These are phyloP conservation scores for Sugiyamaella neomexicana DNA, from an alignment of 1,139 yeast genomes.

Conservation along the genomic window DNA sequence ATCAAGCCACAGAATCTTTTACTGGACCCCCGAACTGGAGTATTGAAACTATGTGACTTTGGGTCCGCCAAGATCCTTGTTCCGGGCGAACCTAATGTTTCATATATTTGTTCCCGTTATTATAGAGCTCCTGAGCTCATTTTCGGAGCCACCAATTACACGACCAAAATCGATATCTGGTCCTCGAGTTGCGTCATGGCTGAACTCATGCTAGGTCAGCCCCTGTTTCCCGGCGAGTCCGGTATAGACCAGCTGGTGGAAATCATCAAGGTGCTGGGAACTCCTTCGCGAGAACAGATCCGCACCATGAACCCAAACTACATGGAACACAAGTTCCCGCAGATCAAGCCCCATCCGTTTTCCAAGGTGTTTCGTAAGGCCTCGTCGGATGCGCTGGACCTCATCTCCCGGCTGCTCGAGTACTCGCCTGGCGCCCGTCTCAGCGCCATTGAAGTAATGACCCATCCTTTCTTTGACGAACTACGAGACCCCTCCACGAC, in stretches of 20 bases:
- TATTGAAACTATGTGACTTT: constrained; percentile 90
- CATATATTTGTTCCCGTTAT: constrained; percentile 93
- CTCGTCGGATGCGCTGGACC: constrained; percentile 60
- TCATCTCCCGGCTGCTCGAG: constrained; percentile 61
- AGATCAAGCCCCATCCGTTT: constrained; percentile 90
- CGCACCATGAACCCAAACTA: constrained; percentile 95
- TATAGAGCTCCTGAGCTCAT: constrained; percentile 94
- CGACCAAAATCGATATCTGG: constrained; percentile 98
- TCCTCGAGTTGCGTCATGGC: constrained; percentile 99
- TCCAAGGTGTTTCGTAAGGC: constrained; percentile 74
- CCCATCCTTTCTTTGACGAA: constrained; percentile 76
- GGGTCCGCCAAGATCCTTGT: constrained; percentile 96
- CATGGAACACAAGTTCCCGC: constrained; percentile 96
- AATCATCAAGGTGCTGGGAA: constrained; percentile 91
- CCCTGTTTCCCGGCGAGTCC: constrained; percentile 95
- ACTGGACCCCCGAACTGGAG: constrained; percentile 81
- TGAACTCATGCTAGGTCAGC: constrained; percentile 90
- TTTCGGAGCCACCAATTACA: constrained; percentile 87
- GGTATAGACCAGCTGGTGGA: constrained; percentile 98
- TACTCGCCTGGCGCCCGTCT: constrained; percentile 76
- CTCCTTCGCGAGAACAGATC: constrained; percentile 91
- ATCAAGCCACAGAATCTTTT: constrained; percentile 94
- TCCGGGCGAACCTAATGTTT: constrained; percentile 90
- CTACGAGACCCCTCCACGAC: constrained; percentile 56
- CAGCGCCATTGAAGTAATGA: constrained; percentile 66